Evolutionary conservation across 176 grass and related monocot species (phyloP), one percentile per base, ranked within the genome.

Genomic region (Olyra latifolia): DNA sequence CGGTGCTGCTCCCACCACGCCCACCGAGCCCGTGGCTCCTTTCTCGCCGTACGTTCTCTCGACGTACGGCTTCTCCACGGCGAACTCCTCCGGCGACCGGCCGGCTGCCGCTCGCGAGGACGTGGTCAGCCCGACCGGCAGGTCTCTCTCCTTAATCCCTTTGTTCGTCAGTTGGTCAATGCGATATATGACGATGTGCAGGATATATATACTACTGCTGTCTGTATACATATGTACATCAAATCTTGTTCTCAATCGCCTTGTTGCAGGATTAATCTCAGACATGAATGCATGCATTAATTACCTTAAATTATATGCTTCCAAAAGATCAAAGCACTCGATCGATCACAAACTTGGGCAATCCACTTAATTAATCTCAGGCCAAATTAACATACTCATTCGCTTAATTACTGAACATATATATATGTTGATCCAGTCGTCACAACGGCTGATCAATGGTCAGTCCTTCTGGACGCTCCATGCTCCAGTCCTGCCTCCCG

Each of bases 401-500:
- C 15, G 22, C 40, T 41, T 52, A 23, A 63, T 76, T 52, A 23
- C 71, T 76, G 63, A 57, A 62, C 38, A 84, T 72, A 59, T 35
- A 1, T 35, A 4, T 35, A 4, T 35, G 32, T 71, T 62, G 80
- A 58, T 69, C 58, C 24, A 79, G 50, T 75, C 69, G 23, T 75
- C 70, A 66, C 60, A 75, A 25, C 32, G 52, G 44, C 43, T 12
- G 60, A 69, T 35, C 54, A 71, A 80, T 69, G 81, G 76, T 88
- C 27, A 85, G 30, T 43, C 48, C 82, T 66, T 81, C 66, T 3
- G 47, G 72, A 64, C 40, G 78, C 12, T 77, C 72, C 72, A 80
- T 83, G 58, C 79, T 65, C 93, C 93, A 93, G 59, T 84, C 84
- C 72, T 82, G 82, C 30, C 97, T 89, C 65, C 97, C 97, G 2